Base-by-base conservation (phyloP, 768 basidiomycete genomes). In the Boletus subparvulus region DNA sequence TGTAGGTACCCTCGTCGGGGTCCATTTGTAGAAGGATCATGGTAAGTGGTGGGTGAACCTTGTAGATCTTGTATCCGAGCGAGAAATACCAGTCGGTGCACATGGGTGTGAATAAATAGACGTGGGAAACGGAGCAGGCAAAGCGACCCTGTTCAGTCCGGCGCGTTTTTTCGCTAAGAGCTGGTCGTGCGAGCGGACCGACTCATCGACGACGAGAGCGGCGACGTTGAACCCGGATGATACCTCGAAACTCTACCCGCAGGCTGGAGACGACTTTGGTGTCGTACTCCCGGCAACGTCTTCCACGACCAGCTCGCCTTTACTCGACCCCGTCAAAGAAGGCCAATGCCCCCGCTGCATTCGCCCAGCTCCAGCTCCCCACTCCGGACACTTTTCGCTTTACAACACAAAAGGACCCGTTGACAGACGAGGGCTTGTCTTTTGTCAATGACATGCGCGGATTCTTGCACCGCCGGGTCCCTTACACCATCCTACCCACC, bases 231-330 rank as follows among this genome's bases (percentile, higher is more conserved):
- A 55, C 39, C 33, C 24, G 47, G 48, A 72, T 73, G 71, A 56
- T 74, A 61, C 63, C 66, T 64, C 69, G 73, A 47, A 58, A 57
- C 4, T 61, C 72, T 60, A 19, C 69, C 44, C 69, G 55, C 47
- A 64, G 19, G 26, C 21, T 70, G 40, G 70, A 69, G 68, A 75
- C 74, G 67, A 72, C 78, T 76, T 75, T 76, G 61, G 61, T 84
- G 80, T 81, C 80, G 74, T 87, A 70, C 73, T 74, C 87, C 67
- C 78, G 87, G 28, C 86, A 88, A 69, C 66, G 77, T 62, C 83
- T 89, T 54, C 85, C 85, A 24, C 81, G 87, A 47, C 85, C 87
- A 50, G 83, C 85, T 41, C 83, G 87, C 60, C 78, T 86, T 44
- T 88, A 86, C 70, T 87, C 88, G 17, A 79, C 87, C 0, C 84